phyloP scores from a whole-genome alignment of 2,329 filamentous ascomycete genomes.

The Daldinia sp. region DNA sequence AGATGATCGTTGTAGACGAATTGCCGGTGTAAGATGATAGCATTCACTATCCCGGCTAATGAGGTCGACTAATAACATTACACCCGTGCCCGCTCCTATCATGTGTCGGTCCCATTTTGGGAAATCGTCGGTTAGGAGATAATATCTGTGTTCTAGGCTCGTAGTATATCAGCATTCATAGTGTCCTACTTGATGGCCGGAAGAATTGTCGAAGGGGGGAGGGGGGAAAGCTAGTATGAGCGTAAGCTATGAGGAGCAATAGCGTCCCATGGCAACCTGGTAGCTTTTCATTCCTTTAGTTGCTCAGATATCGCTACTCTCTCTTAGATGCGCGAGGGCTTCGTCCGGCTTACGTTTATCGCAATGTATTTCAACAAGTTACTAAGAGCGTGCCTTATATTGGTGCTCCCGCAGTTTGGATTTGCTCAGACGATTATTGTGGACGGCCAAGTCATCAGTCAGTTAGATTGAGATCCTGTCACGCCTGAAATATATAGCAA shows the following conservation, averaged over 20 bases:
- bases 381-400: slow-evolving; percentile 33
- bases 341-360: slow-evolving; percentile 26
- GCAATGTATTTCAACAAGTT: slow-evolving; percentile 41
- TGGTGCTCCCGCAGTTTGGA: slow-evolving; percentile 32
- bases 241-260: slow-evolving; percentile 17
- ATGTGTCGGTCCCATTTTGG: slow-evolving; percentile 27
- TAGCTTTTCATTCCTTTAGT: slow-evolving; percentile 7
- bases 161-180: slow-evolving; percentile 26
- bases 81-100: slow-evolving; percentile 31
- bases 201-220: slow-evolving; percentile 26
- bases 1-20: slow-evolving; percentile 25
- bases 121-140: slow-evolving; percentile 35
- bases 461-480: slow-evolving; percentile 41
- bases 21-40: slow-evolving; percentile 39
- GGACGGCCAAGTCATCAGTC: slow-evolving; percentile 45
- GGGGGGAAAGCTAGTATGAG: neutral
- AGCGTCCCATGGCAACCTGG: slow-evolving; percentile 12
- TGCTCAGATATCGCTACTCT: slow-evolving; percentile 18
- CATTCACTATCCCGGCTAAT: slow-evolving; percentile 46
- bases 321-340: slow-evolving; percentile 20
- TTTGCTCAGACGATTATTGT: slow-evolving; percentile 48
- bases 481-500: slow-evolving; percentile 2
- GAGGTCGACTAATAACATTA: slow-evolving; percentile 41
- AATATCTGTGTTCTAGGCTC: slow-evolving; percentile 36
- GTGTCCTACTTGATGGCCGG: slow-evolving; percentile 27